Evolutionary conservation across 2,329 filamentous ascomycete species (phyloP).

Genomic region (Bimuria novae-zelandiae): DNA sequence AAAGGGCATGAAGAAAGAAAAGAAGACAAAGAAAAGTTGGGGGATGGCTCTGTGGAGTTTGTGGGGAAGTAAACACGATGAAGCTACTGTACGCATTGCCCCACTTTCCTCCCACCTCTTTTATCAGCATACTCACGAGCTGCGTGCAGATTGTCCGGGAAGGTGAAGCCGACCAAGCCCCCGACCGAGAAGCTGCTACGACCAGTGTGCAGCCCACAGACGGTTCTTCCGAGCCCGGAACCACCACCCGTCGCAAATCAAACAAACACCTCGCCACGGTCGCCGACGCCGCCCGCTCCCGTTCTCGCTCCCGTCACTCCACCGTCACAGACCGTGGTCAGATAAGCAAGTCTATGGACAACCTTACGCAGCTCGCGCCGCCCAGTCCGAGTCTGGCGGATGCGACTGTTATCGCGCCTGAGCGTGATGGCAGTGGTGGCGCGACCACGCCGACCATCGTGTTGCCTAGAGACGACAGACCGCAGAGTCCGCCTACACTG

Average conservation of each 20-base stretch:
- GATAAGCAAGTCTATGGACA: slow-evolving; percentile 23
- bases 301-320: slow-evolving; percentile 36
- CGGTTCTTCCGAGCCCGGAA: slow-evolving; percentile 35
- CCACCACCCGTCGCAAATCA: slow-evolving; percentile 19
- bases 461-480: slow-evolving; percentile 24
- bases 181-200: slow-evolving; percentile 25
- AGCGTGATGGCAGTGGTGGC: slow-evolving; percentile 20
- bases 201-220: slow-evolving; percentile 39
- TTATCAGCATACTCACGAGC: slow-evolving; percentile 8
- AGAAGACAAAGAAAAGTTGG: slow-evolving; percentile 68
- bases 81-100: slow-evolving; percentile 63
- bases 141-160: slow-evolving; percentile 42
- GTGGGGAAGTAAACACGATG: slow-evolving; percentile 89
- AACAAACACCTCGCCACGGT: slow-evolving; percentile 14
- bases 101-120: background rate
- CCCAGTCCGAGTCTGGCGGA: slow-evolving; percentile 30
- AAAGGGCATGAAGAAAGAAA: slow-evolving; percentile 52
- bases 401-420: slow-evolving; percentile 34
- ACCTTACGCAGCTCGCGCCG: slow-evolving; percentile 27
- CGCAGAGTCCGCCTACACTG: slow-evolving; percentile 41
- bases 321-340: slow-evolving; percentile 42
- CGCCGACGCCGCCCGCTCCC: slow-evolving; percentile 19
- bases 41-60: slow-evolving; percentile 82
- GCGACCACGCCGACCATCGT: slow-evolving; percentile 21
- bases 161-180: slow-evolving; percentile 34